phyloP scores from a whole-genome alignment of 148 eudicot species.

The Rhododendron vialii region DNA sequence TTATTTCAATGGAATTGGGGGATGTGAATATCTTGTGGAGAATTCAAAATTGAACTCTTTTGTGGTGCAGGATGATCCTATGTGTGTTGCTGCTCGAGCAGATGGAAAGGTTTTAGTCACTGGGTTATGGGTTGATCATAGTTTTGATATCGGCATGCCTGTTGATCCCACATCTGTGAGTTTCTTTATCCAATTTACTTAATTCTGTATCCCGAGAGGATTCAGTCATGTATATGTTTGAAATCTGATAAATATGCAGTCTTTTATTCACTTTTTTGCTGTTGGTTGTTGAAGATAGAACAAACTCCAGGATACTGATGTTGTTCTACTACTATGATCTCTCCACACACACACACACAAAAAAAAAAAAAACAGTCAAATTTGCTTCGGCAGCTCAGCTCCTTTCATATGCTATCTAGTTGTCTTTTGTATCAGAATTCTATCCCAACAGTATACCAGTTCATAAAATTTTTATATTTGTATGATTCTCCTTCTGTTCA shows the following conservation, averaged over 20 bases:
- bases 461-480: neutral
- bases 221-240: neutral
- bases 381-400: neutral
- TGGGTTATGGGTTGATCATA: slow-evolving; percentile 66
- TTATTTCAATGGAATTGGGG: neutral
- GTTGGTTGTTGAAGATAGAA: neutral
- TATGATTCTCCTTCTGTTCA: neutral
- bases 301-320: neutral
- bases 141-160: slow-evolving; percentile 50
- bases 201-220: neutral
- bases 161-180: slow-evolving; percentile 52
- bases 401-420: too few relatives aligned
- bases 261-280: neutral
- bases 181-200: slow-evolving; percentile 8
- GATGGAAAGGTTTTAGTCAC: slow-evolving; percentile 68
- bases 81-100: slow-evolving; percentile 66
- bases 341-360: too few relatives aligned
- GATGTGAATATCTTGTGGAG: neutral
- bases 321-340: neutral
- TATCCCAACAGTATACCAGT: neutral
- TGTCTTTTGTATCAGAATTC: neutral
- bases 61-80: slow-evolving; percentile 81
- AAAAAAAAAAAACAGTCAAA: neutral
- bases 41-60: neutral
- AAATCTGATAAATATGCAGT: neutral